phyloP scores from a whole-genome alignment of 805 yeast genomes.

The Saccharomycodes ludwigii region DNA sequence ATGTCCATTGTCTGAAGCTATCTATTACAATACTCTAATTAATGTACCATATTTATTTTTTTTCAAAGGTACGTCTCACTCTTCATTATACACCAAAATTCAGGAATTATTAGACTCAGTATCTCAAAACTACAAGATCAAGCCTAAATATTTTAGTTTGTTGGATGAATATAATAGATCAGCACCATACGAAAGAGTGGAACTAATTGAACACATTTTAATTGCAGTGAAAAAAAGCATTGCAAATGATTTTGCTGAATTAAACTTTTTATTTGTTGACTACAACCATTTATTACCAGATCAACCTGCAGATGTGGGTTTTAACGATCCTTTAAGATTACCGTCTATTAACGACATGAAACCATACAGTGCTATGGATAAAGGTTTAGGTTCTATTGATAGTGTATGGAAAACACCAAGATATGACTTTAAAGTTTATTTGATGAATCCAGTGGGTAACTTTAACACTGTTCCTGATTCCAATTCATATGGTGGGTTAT shows the following conservation, averaged over 20 bases:
- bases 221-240: slow-evolving; percentile 34
- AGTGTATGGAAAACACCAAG: slow-evolving; percentile 57
- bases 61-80: slow-evolving; percentile 24
- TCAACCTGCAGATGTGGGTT: slow-evolving; percentile 21
- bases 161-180: too few species aligned
- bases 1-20: slow-evolving; percentile 52
- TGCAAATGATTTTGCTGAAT: slow-evolving; percentile 30
- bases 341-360: slow-evolving; percentile 27
- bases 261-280: slow-evolving; percentile 28
- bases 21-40: slow-evolving; percentile 48
- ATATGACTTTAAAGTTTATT: slow-evolving; percentile 47
- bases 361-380: slow-evolving; percentile 22
- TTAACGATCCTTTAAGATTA: slow-evolving; percentile 21
- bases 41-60: slow-evolving; percentile 54
- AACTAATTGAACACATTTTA: slow-evolving; percentile 35
- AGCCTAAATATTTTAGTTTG: slow-evolving; percentile 12
- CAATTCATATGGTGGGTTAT: slow-evolving; percentile 38
- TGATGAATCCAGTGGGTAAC: slow-evolving; percentile 33
- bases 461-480: slow-evolving; percentile 57
- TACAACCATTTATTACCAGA: slow-evolving; percentile 23
- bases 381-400: slow-evolving; percentile 42
- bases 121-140: slow-evolving; percentile 15
- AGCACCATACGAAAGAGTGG: slow-evolving; percentile 30
- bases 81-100: slow-evolving; percentile 21
- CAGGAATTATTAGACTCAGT: slow-evolving; percentile 37